Conservation (phyloP, 2,329 filamentous ascomycete species). For the Plenodomus lindquistii region DNA sequence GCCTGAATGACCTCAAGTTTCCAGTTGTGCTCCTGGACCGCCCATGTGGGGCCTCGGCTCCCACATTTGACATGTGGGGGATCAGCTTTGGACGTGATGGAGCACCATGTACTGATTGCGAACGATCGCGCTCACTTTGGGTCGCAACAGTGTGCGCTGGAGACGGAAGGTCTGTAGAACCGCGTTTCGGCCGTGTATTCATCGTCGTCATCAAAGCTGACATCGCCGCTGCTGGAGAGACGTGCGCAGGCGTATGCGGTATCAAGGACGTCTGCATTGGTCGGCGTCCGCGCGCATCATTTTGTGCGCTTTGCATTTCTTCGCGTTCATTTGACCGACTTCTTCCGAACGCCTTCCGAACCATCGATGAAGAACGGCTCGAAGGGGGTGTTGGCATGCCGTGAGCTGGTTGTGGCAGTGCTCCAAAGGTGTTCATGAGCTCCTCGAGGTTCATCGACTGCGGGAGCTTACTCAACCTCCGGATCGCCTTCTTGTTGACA, state of each 20-base stretch:
- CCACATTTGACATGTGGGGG: background rate
- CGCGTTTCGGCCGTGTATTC: slow-evolving; percentile 13
- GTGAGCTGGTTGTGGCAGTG: slow-evolving; percentile 2
- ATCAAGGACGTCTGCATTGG: slow-evolving; percentile 6
- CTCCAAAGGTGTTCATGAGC: slow-evolving; percentile 19
- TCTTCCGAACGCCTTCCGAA: background rate
- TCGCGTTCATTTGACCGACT: background rate
- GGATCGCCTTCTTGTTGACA: slow-evolving; percentile 25
- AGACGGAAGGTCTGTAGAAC: slow-evolving; percentile 1
- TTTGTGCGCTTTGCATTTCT: background rate
- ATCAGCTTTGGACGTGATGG: background rate
- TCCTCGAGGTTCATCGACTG: slow-evolving; percentile 20
- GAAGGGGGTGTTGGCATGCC: slow-evolving; percentile 18
- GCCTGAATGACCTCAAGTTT: slow-evolving; percentile 21
- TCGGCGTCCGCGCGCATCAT: slow-evolving; percentile 2
- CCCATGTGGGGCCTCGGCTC: background rate
- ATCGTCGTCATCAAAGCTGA: slow-evolving; percentile 21
- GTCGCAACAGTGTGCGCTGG: slow-evolving; percentile 11
- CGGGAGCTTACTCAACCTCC: slow-evolving; percentile 24
- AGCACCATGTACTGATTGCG: slow-evolving; percentile 11
- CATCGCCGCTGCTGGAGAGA: slow-evolving; percentile 19
- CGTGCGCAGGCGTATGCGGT: slow-evolving; percentile 4
- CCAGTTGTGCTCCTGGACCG: slow-evolving; percentile 13
- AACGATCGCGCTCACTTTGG: slow-evolving; percentile 6
- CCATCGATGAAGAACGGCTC: slow-evolving; percentile 16